Conservation (phyloP, 345 rosid genomes). For the Nasturtium officinale region DNA sequence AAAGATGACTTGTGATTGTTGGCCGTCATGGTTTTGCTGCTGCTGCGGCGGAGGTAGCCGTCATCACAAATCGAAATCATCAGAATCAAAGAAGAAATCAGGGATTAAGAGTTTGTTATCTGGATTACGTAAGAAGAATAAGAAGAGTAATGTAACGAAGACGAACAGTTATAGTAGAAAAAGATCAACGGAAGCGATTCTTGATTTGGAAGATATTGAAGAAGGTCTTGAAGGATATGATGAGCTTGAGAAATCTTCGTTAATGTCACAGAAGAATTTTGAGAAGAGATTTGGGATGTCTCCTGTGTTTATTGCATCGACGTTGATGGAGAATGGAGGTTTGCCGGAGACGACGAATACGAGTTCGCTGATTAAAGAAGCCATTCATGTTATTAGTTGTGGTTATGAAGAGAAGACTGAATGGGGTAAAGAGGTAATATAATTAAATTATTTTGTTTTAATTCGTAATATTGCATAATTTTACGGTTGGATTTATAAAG, state of each 20-base stretch:
- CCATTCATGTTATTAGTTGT: constrained; percentile 92
- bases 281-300: constrained; percentile 96
- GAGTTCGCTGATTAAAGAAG: constrained; percentile 79
- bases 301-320: constrained; percentile 86
- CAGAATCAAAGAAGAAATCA: constrained; percentile 71
- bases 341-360: constrained; percentile 87
- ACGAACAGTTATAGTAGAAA: constrained; percentile 58
- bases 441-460: neutral
- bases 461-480: neutral
- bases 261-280: constrained; percentile 93
- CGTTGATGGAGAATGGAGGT: constrained; percentile 94
- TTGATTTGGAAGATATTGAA: constrained; percentile 92
- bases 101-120: constrained; percentile 64
- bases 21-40: constrained; percentile 94
- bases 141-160: constrained; percentile 62
- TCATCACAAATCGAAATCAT: constrained; percentile 52
- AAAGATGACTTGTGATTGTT: constrained; percentile 98
- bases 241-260: constrained; percentile 86
- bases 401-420: constrained; percentile 97
- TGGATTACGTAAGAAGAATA: constrained; percentile 53
- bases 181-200: constrained; percentile 53
- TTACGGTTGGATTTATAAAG: neutral
- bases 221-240: constrained; percentile 98
- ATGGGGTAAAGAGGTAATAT: constrained; percentile 93
- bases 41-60: constrained; percentile 87